Base-by-base conservation (phyloP, 1,284 basidiomycete genomes). In the Tremellales sp. region DNA sequence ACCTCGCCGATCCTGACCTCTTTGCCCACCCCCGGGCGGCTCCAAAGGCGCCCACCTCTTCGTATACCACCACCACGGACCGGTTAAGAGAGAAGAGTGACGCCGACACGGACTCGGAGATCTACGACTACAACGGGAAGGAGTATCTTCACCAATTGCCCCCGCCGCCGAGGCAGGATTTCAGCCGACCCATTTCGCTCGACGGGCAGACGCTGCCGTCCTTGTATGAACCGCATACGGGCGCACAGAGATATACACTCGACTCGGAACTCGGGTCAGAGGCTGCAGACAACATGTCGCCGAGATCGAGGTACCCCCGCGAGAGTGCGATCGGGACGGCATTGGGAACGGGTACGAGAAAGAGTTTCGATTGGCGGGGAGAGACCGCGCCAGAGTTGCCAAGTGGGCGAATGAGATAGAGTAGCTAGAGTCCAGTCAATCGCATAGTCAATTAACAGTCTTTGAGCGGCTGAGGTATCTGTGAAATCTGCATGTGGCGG, bases 1-100 rank as follows among this genome's bases (percentile, higher is more conserved):
- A 44, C n/a, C 13, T 47, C 12, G 24, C 21, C 21, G 37, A 43
- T 45, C 34, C 45, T 2, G 35, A 45, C 22, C 25, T n/a, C 9
- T 56, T 56, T 35, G 38, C 32, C 19, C 33, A 40, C 12, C 47
- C 54, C 1, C 36, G 54, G 22, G 31, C 48, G 19, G 51, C 54
- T 1, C 51, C 54, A 5, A 35, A n/a, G 24, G 46, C 50, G 1
- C 8, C 25, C 10, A 33, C 36, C 12, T 28, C 26, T 8, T 9
- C 13, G 18, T 50, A 50, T 36, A 51, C 41, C 16, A 54, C 48
- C n/a, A 54, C 48, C 3, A 47, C 37, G 12, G 21, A 47, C 26
- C 34, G 45, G 12, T 31, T 43, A 18, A 22, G 29, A 14, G 21
- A 39, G 21, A 18, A 29, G n/a, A 25, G 28, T 3, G 19, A 28